Percentiles rank a stretch among this genome's conserved stretches.
These are phyloP conservation scores for Eucalyptus regnans DNA, from an alignment of 345 rosid genomes.

Conservation along the genomic window DNA sequence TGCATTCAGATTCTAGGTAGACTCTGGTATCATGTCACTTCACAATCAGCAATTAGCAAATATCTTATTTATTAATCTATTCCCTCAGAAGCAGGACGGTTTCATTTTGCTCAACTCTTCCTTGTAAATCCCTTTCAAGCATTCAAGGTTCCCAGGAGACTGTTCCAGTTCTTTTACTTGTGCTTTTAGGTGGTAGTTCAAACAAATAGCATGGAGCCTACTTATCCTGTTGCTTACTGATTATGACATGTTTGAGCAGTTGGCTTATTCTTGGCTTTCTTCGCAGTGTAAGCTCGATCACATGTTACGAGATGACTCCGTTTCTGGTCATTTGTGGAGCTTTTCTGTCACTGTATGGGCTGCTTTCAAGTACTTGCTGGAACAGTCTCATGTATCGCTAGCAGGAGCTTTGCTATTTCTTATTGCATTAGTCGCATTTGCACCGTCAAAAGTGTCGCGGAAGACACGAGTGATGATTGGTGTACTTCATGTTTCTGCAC, in stretches of 20 bases:
- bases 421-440: constrained; percentile 53
- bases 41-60: not conserved
- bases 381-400: constrained; percentile 68
- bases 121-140: not conserved
- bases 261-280: not conserved
- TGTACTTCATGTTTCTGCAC: constrained; percentile 80
- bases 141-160: not conserved
- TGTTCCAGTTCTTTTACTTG: not conserved
- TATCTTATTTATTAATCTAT: not conserved
- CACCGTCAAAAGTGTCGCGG: constrained; percentile 55
- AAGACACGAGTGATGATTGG: constrained; percentile 76
- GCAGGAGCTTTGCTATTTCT: constrained; percentile 55
- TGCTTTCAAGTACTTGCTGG: constrained; percentile 57
- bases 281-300: constrained; percentile 87
- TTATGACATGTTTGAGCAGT: not conserved
- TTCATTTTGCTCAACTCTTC: not conserved
- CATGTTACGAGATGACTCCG: constrained; percentile 75
- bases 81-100: not conserved
- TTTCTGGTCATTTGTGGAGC: constrained; percentile 70
- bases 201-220: not conserved
- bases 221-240: not conserved
- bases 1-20: not conserved
- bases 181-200: not conserved
- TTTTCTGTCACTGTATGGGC: constrained; percentile 70
- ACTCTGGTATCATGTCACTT: not conserved